Evolutionary conservation across 345 rosid genomes (phyloP), one percentile per base, ranked within the genome.

Genomic region (Linum usitatissimum): DNA sequence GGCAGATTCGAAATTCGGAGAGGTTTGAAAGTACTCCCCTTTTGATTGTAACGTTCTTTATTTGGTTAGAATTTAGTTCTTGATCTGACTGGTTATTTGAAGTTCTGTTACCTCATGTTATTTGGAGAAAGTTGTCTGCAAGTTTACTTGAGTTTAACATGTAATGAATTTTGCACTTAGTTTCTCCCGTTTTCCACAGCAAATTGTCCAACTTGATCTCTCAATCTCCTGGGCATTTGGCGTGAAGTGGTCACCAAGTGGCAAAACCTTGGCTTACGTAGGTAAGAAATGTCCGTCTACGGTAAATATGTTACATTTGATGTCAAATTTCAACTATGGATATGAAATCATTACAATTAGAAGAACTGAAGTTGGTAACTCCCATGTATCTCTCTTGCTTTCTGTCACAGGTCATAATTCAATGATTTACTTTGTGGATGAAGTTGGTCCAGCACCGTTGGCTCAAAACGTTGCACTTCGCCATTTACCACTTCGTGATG

Each of bases 401-500:
- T 64, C 36, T 38, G 71, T 40, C 61, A 45, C 83, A 93, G 99
- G 99, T 74, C 97, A 93, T 76, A 90, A 84, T 78, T 93, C 99
- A 57, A 90, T 81, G 88, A 83, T 93, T 55, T 90, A 93, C 84
- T 93, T 93, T 65, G 97, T 90, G 66, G 99, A 93, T 78, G 99
- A 90, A 68, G 88, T 93, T 60, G 94, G 99, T 64, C 96, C 99
- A 59, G 84, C 96, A 59, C 99, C 99, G 68, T 78, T 87, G 75
- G 99, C 96, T 51, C 99, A 93, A 65, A 93, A 75, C 69, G 87
- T 93, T 57, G 86, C 94, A 56, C 80, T 86, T 71, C 83, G 87
- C 38, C 84, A 90, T 84, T 84, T 93, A 88, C 99, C 99, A 70
- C 99, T 93, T 69, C 92, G 96, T 86, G 99, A 93, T 90, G 97